phyloP scores from a whole-genome alignment of 805 yeast genomes.

The Nakazawaea sp. region DNA sequence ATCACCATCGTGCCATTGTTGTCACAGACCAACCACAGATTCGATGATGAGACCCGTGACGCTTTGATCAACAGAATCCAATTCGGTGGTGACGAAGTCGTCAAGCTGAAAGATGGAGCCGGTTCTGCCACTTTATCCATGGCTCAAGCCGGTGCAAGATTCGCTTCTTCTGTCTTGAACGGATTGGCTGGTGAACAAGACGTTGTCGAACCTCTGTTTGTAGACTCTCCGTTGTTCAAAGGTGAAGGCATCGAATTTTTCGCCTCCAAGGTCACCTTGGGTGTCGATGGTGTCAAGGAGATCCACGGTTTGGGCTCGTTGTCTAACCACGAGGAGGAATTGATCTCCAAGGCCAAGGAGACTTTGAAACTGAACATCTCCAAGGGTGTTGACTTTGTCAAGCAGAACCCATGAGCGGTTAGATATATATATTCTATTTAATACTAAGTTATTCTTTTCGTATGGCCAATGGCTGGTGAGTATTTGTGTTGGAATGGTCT shows the following conservation, averaged over 20 bases:
- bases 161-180: slow-evolving; percentile 60
- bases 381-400: slow-evolving; percentile 88
- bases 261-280: slow-evolving; percentile 91
- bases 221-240: slow-evolving; percentile 76
- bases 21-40: slow-evolving; percentile 73
- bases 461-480: too few species aligned
- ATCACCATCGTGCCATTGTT: slow-evolving; percentile 90
- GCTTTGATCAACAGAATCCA: slow-evolving; percentile 83
- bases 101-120: slow-evolving; percentile 76
- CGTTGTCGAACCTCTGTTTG: slow-evolving; percentile 47
- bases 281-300: slow-evolving; percentile 81
- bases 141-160: slow-evolving; percentile 81
- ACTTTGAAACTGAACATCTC: slow-evolving; percentile 85
- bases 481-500: too few species aligned
- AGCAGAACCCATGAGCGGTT: slow-evolving; percentile 55
- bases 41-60: slow-evolving; percentile 52
- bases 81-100: slow-evolving; percentile 89
- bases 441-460: background rate
- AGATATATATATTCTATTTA: too few species aligned
- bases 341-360: slow-evolving; percentile 78
- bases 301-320: slow-evolving; percentile 74
- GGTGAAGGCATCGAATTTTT: slow-evolving; percentile 93
- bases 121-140: slow-evolving; percentile 82
- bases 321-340: slow-evolving; percentile 73
- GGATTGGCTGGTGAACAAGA: slow-evolving; percentile 39